These are phyloP conservation scores for Leucaena leucocephala DNA, from an alignment of 306 rosid species.

Conservation along the genomic window DNA sequence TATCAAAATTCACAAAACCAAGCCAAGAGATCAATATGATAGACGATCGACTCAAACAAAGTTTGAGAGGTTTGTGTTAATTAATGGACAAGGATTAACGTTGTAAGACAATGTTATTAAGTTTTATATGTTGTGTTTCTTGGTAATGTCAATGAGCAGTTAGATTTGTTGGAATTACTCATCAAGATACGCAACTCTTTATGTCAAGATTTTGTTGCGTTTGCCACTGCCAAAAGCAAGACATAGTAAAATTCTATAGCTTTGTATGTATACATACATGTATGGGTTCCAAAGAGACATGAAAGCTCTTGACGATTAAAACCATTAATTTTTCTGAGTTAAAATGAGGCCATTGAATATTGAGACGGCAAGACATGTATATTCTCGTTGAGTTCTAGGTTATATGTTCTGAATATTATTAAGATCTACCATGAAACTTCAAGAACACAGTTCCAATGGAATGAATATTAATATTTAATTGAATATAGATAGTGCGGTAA, in stretches of 20 bases:
- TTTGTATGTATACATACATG: background rate
- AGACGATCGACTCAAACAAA: background rate
- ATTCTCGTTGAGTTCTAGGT: slow-evolving; percentile 13
- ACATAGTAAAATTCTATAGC: background rate
- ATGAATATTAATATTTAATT: background rate
- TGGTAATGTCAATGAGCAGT: background rate
- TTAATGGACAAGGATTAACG: background rate
- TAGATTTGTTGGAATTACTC: slow-evolving; percentile 4
- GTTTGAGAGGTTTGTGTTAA: background rate
- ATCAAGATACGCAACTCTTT: background rate
- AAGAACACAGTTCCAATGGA: background rate
- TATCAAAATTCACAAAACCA: background rate
- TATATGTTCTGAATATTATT: background rate
- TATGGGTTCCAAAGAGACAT: background rate
- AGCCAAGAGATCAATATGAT: background rate
- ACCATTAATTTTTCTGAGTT: background rate
- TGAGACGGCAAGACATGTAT: background rate
- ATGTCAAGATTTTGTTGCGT: background rate
- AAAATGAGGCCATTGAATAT: background rate
- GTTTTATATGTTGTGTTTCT: background rate
- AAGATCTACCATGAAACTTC: background rate
- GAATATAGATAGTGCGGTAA: background rate
- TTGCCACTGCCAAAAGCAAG: background rate
- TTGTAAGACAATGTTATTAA: background rate
- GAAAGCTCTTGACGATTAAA: background rate